Conservation (phyloP, 768 basidiomycete species). For the Infundibulicybe gibba region DNA sequence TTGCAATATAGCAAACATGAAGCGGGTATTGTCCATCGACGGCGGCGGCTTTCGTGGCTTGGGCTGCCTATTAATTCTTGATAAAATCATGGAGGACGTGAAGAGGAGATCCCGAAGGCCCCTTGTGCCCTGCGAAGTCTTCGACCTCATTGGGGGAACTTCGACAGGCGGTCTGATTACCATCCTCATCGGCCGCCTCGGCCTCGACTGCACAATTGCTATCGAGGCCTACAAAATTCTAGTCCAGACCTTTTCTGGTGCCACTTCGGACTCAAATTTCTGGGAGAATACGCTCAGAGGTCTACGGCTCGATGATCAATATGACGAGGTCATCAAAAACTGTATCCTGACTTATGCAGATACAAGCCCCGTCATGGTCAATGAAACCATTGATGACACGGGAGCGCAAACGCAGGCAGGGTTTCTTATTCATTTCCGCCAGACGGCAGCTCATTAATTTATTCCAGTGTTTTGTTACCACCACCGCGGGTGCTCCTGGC, state of each 20-base stretch:
- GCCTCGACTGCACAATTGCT: constrained; percentile 19
- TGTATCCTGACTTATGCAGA: neutral
- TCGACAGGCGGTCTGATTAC: constrained; percentile 22
- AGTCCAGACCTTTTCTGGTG: constrained; percentile 5
- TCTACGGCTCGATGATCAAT: too few relatives aligned
- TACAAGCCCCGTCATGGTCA: constrained; percentile 1
- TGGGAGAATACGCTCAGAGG: constrained; percentile 9
- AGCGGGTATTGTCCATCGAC: constrained; percentile 20
- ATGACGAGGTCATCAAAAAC: too few relatives aligned
- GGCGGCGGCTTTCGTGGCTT: constrained; percentile 23
- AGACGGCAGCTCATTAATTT: neutral
- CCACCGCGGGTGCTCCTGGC: constrained; percentile 16
- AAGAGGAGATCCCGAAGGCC: constrained; percentile 10
- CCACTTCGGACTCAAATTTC: neutral
- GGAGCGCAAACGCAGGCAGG: constrained; percentile 6
- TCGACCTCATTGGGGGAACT: constrained; percentile 25
- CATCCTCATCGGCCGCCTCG: constrained; percentile 21
- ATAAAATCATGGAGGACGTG: constrained; percentile 16
- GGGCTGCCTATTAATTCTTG: constrained; percentile 17
- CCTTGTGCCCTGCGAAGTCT: constrained; percentile 21
- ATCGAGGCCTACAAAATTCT: constrained; percentile 18
- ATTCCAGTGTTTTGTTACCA: constrained; percentile 15
- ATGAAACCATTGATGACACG: constrained; percentile 3
- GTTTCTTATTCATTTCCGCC: neutral
- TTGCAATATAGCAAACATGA: neutral